phyloP scores from a whole-genome alignment of 495 filamentous ascomycete species.

The Penicillium odoratum region DNA sequence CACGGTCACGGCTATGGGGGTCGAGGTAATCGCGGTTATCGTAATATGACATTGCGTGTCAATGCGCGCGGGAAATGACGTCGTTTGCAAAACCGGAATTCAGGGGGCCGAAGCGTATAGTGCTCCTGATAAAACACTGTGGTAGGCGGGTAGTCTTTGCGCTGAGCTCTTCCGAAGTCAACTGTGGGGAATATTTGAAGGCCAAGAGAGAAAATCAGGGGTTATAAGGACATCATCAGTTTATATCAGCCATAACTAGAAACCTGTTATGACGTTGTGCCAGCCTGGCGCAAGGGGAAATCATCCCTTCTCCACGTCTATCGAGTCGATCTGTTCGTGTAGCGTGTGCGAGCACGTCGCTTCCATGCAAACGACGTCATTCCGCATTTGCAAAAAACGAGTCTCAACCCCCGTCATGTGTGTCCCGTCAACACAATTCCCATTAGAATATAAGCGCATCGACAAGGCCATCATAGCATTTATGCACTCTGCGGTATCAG shows the following conservation, averaged over 20 bases:
- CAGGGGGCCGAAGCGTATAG: background rate
- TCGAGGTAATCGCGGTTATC: background rate
- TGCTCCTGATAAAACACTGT: background rate
- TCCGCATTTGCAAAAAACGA: conserved; percentile 1
- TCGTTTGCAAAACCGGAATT: background rate
- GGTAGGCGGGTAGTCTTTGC: background rate
- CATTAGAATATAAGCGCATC: too few species aligned
- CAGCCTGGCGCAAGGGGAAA: background rate
- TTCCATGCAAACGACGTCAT: background rate
- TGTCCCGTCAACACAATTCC: background rate
- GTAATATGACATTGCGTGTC: conserved; percentile 1
- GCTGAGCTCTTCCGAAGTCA: background rate
- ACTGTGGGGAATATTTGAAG: background rate
- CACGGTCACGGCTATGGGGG: background rate
- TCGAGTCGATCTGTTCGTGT: background rate
- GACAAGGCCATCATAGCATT: too few species aligned
- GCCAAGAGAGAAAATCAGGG: background rate
- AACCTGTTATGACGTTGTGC: conserved; percentile 1
- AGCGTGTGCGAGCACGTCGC: background rate
- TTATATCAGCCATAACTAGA: conserved; percentile 7
- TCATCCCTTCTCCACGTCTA: background rate
- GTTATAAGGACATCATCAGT: background rate
- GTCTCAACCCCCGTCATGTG: conserved; percentile 6
- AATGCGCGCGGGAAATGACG: background rate
- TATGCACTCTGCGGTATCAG: too few species aligned